Conservation (phyloP, 2,329 filamentous ascomycete species). For the Epichloe bromicola region DNA sequence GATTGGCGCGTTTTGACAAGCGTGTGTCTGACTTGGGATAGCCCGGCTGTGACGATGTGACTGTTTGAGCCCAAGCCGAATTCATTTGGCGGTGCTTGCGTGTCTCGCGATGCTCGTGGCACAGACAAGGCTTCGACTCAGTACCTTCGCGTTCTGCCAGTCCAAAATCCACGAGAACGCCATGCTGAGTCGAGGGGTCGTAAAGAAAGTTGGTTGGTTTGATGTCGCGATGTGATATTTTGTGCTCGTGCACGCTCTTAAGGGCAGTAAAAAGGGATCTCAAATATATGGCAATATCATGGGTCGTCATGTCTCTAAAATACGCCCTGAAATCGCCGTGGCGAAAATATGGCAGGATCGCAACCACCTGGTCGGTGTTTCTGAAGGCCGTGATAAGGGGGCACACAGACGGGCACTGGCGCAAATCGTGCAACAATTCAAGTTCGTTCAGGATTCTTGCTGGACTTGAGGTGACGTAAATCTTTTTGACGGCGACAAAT, state of each 20-base stretch:
- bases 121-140: constrained; percentile 71
- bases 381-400: constrained; percentile 96
- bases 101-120: constrained; percentile 49
- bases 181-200: constrained; percentile 64
- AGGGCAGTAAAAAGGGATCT: constrained; percentile 84
- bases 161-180: constrained; percentile 98
- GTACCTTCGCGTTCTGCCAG: constrained; percentile 74
- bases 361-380: constrained; percentile 85
- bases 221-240: constrained; percentile 88
- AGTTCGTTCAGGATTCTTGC: constrained; percentile 91
- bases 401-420: constrained; percentile 73
- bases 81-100: constrained; percentile 47
- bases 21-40: constrained; percentile 87
- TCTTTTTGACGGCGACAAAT: constrained; percentile 97
- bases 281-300: constrained; percentile 83
- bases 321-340: constrained; percentile 92
- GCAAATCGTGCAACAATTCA: constrained; percentile 78
- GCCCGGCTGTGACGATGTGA: constrained; percentile 41
- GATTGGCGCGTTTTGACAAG: constrained; percentile 79
- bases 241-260: constrained; percentile 65
- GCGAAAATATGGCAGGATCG: constrained; percentile 87
- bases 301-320: constrained; percentile 77
- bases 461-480: constrained; percentile 95
- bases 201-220: constrained; percentile 98
- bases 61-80: constrained; percentile 43